A percentile compares a stretch with the other conserved stretches of the same genome.
These are phyloP conservation scores for Chaetomium cochliodes DNA, from an alignment of 495 filamentous ascomycete genomes.

Conservation along the genomic window DNA sequence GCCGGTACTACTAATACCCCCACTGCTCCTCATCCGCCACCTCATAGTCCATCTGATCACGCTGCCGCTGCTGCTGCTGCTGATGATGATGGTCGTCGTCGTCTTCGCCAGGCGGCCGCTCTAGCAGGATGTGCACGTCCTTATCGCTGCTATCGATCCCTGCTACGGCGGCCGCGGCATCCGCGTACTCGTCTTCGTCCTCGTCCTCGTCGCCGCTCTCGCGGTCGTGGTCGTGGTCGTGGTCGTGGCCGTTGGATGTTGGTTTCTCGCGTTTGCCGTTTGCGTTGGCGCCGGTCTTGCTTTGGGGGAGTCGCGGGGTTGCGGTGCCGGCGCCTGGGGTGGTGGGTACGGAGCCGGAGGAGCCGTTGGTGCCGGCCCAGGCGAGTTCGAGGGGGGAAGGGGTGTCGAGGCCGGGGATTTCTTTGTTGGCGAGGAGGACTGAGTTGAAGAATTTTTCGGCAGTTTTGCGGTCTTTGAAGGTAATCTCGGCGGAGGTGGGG, in stretches of 20 bases:
- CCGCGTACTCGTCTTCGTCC: not conserved
- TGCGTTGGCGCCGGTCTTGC: no score
- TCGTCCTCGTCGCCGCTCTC: not conserved
- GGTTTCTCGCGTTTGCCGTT: no score
- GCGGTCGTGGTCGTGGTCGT: not conserved
- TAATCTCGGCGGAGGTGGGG: constrained; percentile 60
- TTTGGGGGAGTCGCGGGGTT: not conserved
- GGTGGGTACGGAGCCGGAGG: constrained; percentile 6
- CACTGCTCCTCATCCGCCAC: constrained; percentile 47
- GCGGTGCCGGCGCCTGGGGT: constrained; percentile 10
- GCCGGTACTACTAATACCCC: constrained; percentile 22
- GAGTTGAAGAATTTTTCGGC: constrained; percentile 82
- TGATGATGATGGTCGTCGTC: not conserved
- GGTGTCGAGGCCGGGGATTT: constrained; percentile 68
- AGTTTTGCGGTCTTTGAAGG: constrained; percentile 85
- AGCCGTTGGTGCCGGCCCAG: constrained; percentile 61
- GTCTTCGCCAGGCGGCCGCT: constrained; percentile 22
- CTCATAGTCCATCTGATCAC: constrained; percentile 44
- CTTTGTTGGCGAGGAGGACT: constrained; percentile 50
- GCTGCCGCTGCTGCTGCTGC: constrained; percentile 6
- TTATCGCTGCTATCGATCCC: constrained; percentile 31
- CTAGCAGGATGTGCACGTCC: constrained; percentile 37
- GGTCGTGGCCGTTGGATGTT: not conserved
- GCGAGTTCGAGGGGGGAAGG: constrained; percentile 62
- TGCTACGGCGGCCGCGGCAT: not conserved